Evolutionary conservation across 352 stramenopile species (phyloP), one percentile per base, ranked within the genome.

Genomic region (Thalassiosira tumida): DNA sequence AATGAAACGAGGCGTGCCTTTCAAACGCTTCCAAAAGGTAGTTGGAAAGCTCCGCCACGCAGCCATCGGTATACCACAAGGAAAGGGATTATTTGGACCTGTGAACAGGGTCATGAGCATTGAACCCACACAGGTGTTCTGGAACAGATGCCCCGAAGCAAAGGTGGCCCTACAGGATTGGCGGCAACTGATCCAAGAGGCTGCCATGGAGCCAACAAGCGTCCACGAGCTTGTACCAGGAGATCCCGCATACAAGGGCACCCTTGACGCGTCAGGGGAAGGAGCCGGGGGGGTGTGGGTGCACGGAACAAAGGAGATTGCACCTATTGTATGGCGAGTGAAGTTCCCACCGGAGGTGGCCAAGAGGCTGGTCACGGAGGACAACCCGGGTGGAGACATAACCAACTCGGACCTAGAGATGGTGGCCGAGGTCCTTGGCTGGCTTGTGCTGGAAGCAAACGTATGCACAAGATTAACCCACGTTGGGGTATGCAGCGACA

Each of bases 1-100:
- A 2, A 65, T 43, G 15, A 84, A 65, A 3, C n/a, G 38, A 0
- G 37, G 82, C 4, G 35, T 83, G 33, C 38, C 35, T 41, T 87
- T 87, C 47, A 69, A 80, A 15, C 21, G 31, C 3, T 74, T 88
- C 26, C 3, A 82, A 26, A 35, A 59, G 17, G 4, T 82, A 1
- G 37, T 88, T 43, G 67, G 43, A 6, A 88, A 88, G 40, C 17
- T 82, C 2, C 3, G 73, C 5, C 72, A 89, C 47, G 74, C 83
- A 13, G 4, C 43, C 1, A 83, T 78, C 29, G 83, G 35, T 1
- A 82, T 89, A 31, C 83, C 83, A n/a, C 15, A 2, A 15, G 83
- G 83, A 15, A 88, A 84, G 35, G 24, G 13, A 1, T 21, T 89
- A 2, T 54, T 89, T 47, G n/a, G 31, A 13, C 51, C 73, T 2